A percentile compares a stretch with the other conserved stretches of the same genome.
Conservation (phyloP, 2,329 filamentous ascomycete species). For the Aureobasidium subglaciale region DNA sequence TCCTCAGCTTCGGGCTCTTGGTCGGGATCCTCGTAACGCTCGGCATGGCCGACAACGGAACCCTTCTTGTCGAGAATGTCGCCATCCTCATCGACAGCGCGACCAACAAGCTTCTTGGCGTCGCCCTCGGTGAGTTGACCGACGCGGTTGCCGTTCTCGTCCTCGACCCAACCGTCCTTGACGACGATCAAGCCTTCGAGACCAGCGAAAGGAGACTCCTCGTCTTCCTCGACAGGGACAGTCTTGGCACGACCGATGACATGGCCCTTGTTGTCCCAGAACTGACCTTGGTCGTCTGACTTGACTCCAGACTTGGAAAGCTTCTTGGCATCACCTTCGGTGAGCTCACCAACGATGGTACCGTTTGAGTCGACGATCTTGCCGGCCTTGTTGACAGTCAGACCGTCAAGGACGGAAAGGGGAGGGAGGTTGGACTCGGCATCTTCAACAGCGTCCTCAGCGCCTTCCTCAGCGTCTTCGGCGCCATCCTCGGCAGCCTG, state of each 20-base stretch:
- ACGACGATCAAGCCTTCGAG: constrained; percentile 45
- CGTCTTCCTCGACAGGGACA: constrained; percentile 40
- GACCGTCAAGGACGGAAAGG: constrained; percentile 43
- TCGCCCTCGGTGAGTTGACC: constrained; percentile 44
- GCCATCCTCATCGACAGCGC: constrained; percentile 45
- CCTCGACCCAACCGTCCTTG: constrained; percentile 44
- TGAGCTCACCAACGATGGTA: constrained; percentile 42
- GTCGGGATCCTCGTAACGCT: constrained; percentile 59
- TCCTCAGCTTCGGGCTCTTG: constrained; percentile 45
- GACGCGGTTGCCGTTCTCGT: constrained; percentile 45
- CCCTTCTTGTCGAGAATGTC: constrained; percentile 49
- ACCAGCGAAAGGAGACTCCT: constrained; percentile 44
- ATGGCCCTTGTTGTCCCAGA: constrained; percentile 48
- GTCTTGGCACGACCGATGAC: constrained; percentile 46
- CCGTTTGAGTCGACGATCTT: constrained; percentile 43
- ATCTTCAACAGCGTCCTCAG: constrained; percentile 28
- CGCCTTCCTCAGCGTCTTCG: constrained; percentile 26
- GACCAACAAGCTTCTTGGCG: constrained; percentile 44
- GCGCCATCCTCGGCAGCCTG: constrained; percentile 24
- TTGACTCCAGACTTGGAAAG: constrained; percentile 42
- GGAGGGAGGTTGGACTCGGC: constrained; percentile 35
- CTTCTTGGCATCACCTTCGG: constrained; percentile 47
- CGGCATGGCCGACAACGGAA: constrained; percentile 45
- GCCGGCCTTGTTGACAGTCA: constrained; percentile 44
- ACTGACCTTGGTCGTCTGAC: constrained; percentile 41